phyloP scores from a whole-genome alignment of 1,284 basidiomycete genomes.

The Fomitopsis betulina region DNA sequence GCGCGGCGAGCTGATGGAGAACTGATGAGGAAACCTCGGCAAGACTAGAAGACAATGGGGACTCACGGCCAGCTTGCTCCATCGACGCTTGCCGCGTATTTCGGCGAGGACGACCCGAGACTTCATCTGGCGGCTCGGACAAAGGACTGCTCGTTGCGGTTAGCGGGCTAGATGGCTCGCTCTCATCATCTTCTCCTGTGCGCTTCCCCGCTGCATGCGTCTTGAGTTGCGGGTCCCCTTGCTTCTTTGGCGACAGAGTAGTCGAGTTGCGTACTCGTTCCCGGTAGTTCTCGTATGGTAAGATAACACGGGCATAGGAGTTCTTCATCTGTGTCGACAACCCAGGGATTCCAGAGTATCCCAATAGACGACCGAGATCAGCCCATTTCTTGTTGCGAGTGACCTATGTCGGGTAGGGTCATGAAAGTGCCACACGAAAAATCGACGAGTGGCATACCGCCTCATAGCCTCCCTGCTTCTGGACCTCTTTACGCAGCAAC shows the following conservation, averaged over 20 bases:
- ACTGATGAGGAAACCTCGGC: neutral
- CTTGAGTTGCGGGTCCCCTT: constrained; percentile 32
- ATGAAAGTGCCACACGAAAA: constrained; percentile 2
- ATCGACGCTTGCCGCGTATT: constrained; percentile 21
- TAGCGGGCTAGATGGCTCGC: constrained; percentile 66
- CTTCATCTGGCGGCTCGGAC: constrained; percentile 74
- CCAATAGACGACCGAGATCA: constrained; percentile 76
- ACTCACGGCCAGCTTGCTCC: constrained; percentile 21
- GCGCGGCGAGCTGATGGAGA: constrained; percentile 10
- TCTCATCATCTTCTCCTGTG: constrained; percentile 26
- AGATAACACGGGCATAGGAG: constrained; percentile 87
- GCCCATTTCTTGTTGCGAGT: constrained; percentile 82
- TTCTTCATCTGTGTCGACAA: constrained; percentile 86
- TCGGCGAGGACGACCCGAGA: constrained; percentile 36
- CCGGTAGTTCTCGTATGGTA: constrained; percentile 92
- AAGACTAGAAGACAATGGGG: neutral
- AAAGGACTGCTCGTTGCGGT: constrained; percentile 71
- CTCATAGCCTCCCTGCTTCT: constrained; percentile 83
- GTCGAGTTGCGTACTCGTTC: constrained; percentile 69
- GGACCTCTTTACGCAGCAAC: constrained; percentile 88
- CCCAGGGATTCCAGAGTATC: constrained; percentile 78
- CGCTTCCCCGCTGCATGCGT: constrained; percentile 26
- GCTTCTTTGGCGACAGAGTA: constrained; percentile 34
- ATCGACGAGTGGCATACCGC: constrained; percentile 45
- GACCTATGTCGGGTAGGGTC: constrained; percentile 44